These are phyloP conservation scores for Oldenlandia corymbosa DNA, from an alignment of 257 asterid species.

Conservation along the genomic window DNA sequence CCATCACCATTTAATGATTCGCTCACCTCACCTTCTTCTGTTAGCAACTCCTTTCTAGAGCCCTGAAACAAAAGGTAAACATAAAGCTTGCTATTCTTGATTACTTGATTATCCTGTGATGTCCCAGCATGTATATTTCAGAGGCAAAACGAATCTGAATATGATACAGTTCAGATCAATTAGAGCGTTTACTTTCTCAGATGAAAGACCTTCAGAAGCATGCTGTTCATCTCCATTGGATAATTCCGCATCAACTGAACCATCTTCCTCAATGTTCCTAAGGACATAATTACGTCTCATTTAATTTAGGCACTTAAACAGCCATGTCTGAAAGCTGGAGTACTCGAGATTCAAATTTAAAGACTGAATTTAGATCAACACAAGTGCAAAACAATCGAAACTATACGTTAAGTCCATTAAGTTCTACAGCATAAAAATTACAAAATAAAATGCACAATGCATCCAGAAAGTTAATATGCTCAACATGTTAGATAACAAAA, in stretches of 20 bases:
- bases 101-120: slow-evolving; percentile 2
- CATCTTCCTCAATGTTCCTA: slow-evolving; percentile 84
- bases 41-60: slow-evolving; percentile 32
- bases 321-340: not conserved
- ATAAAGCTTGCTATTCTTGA: not conserved
- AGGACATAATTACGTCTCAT: slow-evolving; percentile 18
- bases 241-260: slow-evolving; percentile 38
- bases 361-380: not conserved
- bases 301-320: slow-evolving; percentile 8
- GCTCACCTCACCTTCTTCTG: slow-evolving; percentile 39
- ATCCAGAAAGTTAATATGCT: not conserved
- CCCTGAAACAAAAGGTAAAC: slow-evolving; percentile 42
- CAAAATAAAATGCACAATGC: not conserved
- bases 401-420: not conserved
- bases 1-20: slow-evolving; percentile 37
- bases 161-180: slow-evolving; percentile 15
- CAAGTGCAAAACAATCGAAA: not conserved
- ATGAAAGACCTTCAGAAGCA: slow-evolving; percentile 41
- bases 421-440: not conserved
- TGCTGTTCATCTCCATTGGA: slow-evolving; percentile 42
- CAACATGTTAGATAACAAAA: not conserved
- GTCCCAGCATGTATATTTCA: too few species aligned
- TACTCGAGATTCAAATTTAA: not conserved
- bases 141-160: not conserved
- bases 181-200: slow-evolving; percentile 49